Conservation (phyloP, 768 basidiomycete species). For the Tylopilus cervinicoccineus region DNA sequence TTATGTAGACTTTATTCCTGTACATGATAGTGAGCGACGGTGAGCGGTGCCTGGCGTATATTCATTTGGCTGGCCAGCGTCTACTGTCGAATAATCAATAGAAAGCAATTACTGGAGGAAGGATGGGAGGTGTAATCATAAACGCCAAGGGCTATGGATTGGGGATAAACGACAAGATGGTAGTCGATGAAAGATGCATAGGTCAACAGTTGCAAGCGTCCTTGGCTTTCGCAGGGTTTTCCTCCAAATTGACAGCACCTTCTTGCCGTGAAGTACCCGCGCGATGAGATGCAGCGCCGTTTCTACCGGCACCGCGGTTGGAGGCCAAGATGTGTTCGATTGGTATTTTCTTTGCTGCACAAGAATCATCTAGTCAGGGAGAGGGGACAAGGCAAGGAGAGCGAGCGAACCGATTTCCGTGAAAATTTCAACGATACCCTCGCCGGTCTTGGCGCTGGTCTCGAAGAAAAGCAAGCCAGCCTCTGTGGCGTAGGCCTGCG, state of each 20-base stretch:
- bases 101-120: conserved; percentile 27
- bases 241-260: conserved; percentile 66
- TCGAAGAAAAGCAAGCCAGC: conserved; percentile 95
- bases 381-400: neutral
- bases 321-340: conserved; percentile 93
- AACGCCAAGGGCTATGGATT: conserved; percentile 21
- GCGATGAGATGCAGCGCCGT: conserved; percentile 53
- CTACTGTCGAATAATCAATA: conserved; percentile 11
- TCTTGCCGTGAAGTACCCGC: conserved; percentile 46
- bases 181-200: conserved; percentile 13
- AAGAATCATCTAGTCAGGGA: neutral
- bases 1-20: conserved; percentile 48
- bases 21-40: conserved; percentile 7
- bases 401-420: conserved; percentile 85
- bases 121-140: conserved; percentile 18
- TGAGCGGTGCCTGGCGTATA: conserved; percentile 3
- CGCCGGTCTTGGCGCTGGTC: conserved; percentile 95
- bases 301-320: conserved; percentile 61
- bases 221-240: conserved; percentile 60
- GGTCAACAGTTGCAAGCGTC: conserved; percentile 80
- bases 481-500: conserved; percentile 93
- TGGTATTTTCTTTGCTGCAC: conserved; percentile 76
- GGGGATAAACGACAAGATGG: conserved; percentile 16
- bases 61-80: neutral
- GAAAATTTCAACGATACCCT: conserved; percentile 94